Conservation (phyloP, 75 land plant species). For the Cunninghamia lanceolata region DNA sequence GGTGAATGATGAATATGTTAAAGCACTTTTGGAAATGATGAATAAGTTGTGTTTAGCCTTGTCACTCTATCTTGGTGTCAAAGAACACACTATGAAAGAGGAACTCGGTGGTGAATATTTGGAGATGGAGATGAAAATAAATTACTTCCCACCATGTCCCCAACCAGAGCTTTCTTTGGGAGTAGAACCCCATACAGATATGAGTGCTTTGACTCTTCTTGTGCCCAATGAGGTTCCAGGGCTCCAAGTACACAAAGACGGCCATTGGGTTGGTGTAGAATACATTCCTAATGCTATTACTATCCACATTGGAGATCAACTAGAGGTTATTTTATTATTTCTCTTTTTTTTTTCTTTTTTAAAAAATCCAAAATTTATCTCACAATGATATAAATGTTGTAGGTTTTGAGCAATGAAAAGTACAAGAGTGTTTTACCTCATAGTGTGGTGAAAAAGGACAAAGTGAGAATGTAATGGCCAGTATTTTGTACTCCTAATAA, state of each 20-base stretch:
- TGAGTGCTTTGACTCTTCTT: conserved; percentile 45
- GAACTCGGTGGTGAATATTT: conserved; percentile 40
- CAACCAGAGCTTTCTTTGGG: conserved; percentile 44
- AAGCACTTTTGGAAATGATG: conserved; percentile 34
- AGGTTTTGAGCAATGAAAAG: conserved; percentile 32
- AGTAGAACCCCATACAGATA: conserved; percentile 57
- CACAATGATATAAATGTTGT: background rate
- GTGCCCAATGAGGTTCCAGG: conserved; percentile 40
- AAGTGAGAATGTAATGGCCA: conserved; percentile 42
- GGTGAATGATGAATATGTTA: conserved; percentile 1
- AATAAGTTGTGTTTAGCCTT: conserved; percentile 32
- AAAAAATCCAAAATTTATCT: too few species aligned
- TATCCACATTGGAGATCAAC: conserved; percentile 57
- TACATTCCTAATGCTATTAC: conserved; percentile 29
- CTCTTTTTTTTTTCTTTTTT: background rate
- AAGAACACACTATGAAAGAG: conserved; percentile 22
- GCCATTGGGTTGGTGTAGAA: conserved; percentile 38
- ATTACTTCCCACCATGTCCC: conserved; percentile 64
- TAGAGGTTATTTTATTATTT: conserved; percentile 33
- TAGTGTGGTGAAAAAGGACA: conserved; percentile 25
- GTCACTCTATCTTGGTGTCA: conserved; percentile 48
- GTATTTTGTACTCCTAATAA: conserved; percentile 39
- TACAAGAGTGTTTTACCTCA: conserved; percentile 33
- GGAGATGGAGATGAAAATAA: conserved; percentile 41
- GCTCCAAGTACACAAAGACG: conserved; percentile 41